Evolutionary conservation across 2,329 filamentous ascomycete genomes (phyloP), one percentile per base, ranked within the genome.

Genomic region (Fusarium sp.): DNA sequence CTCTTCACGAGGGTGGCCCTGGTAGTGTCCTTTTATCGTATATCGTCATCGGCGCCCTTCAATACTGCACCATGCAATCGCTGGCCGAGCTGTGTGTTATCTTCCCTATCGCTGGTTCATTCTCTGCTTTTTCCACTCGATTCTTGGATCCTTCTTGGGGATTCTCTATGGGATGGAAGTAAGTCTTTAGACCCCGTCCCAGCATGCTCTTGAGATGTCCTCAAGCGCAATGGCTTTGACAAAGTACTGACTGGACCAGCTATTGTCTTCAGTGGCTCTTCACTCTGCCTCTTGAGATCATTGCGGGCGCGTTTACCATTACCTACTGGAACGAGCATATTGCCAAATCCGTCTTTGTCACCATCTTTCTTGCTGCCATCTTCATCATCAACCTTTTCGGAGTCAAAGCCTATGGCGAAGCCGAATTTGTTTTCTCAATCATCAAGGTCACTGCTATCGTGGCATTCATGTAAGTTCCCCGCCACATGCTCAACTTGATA

Each of bases 101-200:
- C 9, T 98, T 96, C 72, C 95, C 95, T 2, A 92, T 98, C 21
- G 92, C 94, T 13, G 95, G 95, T 56, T 97, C 94, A 5, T 98
- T 98, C 77, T 93, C 94, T 2, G 91, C 94, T 11, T 98, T 94
- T 80, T 97, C 94, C 9, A 97, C 94, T n/a, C 89, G 95, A 10
- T 98, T 98, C 74, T 80, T 98, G 6, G 94, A 98, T 76, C 95
- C 94, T 1, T 94, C 94, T 0, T 97, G 94, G 94, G 94, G 94
- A 0, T 97, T 97, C 76, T 92, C 94, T 31, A 97, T 97, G 93
- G 94, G 94, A 10, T 97, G 94, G 94, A 97, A 97, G 86, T 92
- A 79, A 79, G 88, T 85, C 8, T 19, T 8, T 11, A 4, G 14
- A 36, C 7, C 34, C 33, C 13, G 19, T 34, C 13, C 13, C 10